Evolutionary conservation across 179 eudicot genomes (phyloP).

Genomic region (Beta lomatogona): DNA sequence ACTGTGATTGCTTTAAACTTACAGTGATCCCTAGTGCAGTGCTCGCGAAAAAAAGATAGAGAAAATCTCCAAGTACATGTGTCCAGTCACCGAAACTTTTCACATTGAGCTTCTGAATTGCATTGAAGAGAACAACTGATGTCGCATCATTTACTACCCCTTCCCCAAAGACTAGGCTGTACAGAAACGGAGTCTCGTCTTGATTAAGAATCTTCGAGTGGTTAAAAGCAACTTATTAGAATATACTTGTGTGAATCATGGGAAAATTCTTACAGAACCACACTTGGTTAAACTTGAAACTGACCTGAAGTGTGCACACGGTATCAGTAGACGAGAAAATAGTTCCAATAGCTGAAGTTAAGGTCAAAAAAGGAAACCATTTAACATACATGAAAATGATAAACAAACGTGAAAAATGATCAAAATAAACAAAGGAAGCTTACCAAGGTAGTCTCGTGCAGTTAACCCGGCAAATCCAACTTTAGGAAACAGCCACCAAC

Average conservation of each 20-base stretch:
- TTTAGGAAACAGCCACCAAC: slow-evolving; percentile 85
- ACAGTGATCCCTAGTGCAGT: slow-evolving; percentile 80
- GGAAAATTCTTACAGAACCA: background rate
- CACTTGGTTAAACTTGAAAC: background rate
- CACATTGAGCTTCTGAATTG: slow-evolving; percentile 81
- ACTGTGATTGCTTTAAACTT: slow-evolving; percentile 31
- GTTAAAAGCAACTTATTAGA: background rate
- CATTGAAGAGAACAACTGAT: slow-evolving; percentile 91
- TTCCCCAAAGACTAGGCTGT: slow-evolving; percentile 64
- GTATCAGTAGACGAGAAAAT: slow-evolving; percentile 97
- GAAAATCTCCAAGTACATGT: slow-evolving; percentile 58
- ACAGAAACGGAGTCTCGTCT: slow-evolving; percentile 76
- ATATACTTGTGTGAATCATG: background rate
- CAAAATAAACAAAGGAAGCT: slow-evolving; percentile 10
- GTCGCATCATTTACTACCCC: slow-evolving; percentile 99
- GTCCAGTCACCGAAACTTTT: slow-evolving; percentile 62
- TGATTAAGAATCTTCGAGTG: slow-evolving; percentile 71
- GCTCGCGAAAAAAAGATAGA: slow-evolving; percentile 85
- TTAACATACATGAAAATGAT: background rate
- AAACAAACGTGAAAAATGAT: slow-evolving; percentile 5
- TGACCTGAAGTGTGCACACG: slow-evolving; percentile 95
- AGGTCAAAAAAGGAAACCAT: background rate
- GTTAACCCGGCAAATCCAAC: slow-evolving; percentile 63
- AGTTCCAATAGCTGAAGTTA: slow-evolving; percentile 71
- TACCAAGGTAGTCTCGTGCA: slow-evolving; percentile 76